Evolutionary conservation across 129 eudicot genomes (phyloP), one percentile per base, ranked within the genome.

Genomic region (Lactuca saligna): DNA sequence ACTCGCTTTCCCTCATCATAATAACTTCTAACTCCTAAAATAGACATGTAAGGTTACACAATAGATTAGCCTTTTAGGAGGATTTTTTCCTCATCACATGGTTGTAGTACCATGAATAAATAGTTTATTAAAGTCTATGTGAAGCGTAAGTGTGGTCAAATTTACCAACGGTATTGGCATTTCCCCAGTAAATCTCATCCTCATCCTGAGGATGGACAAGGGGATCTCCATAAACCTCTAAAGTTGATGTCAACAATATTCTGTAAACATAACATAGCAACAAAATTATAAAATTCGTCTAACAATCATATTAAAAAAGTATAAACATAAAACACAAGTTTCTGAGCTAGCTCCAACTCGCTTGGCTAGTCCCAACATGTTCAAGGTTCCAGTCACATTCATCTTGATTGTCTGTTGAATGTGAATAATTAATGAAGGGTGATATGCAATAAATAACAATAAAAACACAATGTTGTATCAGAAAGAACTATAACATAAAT

Each of bases 181-280:
- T 90, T 75, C 97, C 97, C 97, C 97, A 90, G 65, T 90, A 86
- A 78, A 83, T 85, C n/a, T n/a, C n/a, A n/a, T n/a, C n/a, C 77
- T 88, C 96, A 50, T 84, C 84, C 55, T 88, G 96, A 73, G 96
- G 96, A 65, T 88, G 96, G n/a, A n/a, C n/a, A 78, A 88, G 96
- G 57, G 96, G 96, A 81, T 88, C 96, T 66, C 96, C 97, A 71
- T 90, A 90, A 57, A 90, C 97, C 79, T 90, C 97, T 15, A 95
- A 90, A 68, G 97, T 90, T 25, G 97, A 90, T 5, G 97, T 90
- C 75, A 90, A 74, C 72, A 90, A 71, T 73, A 90, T 90, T 85
- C 97, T 90, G 82, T 11, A 46, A 51, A 50, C 44, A 13, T 41
- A 20, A 20, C 25, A 20, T 17, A 3, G 1, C 4, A 14, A 59